Conservation (phyloP, 2,329 filamentous ascomycete species). For the Cercospora sesami region DNA sequence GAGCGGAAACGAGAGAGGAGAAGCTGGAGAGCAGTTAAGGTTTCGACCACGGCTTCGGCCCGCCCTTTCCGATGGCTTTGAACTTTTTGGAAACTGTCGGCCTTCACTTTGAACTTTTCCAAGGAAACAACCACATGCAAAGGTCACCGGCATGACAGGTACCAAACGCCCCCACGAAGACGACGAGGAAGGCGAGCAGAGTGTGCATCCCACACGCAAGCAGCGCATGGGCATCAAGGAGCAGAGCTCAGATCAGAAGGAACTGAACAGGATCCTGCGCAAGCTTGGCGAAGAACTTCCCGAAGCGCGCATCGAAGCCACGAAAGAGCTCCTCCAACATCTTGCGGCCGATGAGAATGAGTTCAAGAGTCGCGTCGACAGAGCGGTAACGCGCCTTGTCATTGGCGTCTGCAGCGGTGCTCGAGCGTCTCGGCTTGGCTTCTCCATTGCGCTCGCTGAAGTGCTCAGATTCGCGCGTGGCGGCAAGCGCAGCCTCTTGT, state of each 20-base stretch:
- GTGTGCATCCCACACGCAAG: constrained; percentile 36
- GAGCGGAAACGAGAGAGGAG: not conserved
- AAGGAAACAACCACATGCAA: not conserved
- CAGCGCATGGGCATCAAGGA: constrained; percentile 32
- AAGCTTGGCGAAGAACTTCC: constrained; percentile 50
- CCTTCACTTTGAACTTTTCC: not conserved
- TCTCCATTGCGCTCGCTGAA: constrained; percentile 85
- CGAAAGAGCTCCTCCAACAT: constrained; percentile 46
- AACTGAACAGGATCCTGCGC: constrained; percentile 49
- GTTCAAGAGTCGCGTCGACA: constrained; percentile 42
- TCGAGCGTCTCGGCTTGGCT: constrained; percentile 84
- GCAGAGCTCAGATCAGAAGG: constrained; percentile 44
- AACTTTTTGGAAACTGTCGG: not conserved
- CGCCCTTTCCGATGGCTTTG: not conserved
- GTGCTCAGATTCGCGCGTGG: constrained; percentile 64
- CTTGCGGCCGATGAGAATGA: constrained; percentile 44
- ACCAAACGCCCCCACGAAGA: constrained; percentile 29
- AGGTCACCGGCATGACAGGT: constrained; percentile 26
- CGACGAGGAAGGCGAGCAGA: constrained; percentile 21
- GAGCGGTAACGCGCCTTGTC: constrained; percentile 60
- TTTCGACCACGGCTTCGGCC: not conserved
- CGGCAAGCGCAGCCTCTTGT: constrained; percentile 15
- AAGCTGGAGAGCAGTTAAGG: not conserved
- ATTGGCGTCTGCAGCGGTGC: constrained; percentile 85
- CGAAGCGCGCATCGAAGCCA: constrained; percentile 47